A percentile compares a stretch with the other conserved stretches of the same genome.
phyloP scores from a whole-genome alignment of 345 rosid genomes.

The Laguncularia racemosa region DNA sequence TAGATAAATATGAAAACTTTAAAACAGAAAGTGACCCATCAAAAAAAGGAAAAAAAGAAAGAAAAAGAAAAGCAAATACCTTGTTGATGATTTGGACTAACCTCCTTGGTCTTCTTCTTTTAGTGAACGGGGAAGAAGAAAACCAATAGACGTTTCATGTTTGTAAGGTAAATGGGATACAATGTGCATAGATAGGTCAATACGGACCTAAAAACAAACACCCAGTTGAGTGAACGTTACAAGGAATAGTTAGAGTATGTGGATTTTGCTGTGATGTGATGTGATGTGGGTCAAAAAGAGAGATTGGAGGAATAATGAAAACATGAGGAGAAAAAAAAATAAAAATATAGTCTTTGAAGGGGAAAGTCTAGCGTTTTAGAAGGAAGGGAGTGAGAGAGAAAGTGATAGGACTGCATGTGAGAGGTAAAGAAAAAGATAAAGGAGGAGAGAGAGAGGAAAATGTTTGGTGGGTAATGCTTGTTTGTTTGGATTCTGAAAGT shows the following conservation, averaged over 20 bases:
- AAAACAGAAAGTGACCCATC: constrained; percentile 23
- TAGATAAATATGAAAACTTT: constrained; percentile 4
- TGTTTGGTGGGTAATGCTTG: constrained; percentile 39
- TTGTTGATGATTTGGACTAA: constrained; percentile 19
- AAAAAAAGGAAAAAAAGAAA: constrained; percentile 4
- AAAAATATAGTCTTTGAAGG: constrained; percentile 28
- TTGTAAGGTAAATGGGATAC: constrained; percentile 26
- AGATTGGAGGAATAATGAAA: constrained; percentile 7
- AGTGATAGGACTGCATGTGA: not conserved
- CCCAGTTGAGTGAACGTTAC: constrained; percentile 12
- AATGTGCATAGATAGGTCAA: constrained; percentile 41
- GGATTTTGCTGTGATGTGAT: too few relatives aligned
- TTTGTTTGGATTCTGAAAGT: constrained; percentile 24
- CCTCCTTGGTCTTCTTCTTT: constrained; percentile 54
- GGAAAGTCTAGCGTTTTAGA: constrained; percentile 10
- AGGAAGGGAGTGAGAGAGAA: constrained; percentile 1
- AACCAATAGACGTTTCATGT: constrained; percentile 21
- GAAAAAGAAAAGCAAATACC: constrained; percentile 16
- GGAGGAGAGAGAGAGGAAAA: constrained; percentile 19
- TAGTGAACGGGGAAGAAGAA: constrained; percentile 35
- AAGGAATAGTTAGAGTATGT: constrained; percentile 17
- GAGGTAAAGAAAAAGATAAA: constrained; percentile 9
- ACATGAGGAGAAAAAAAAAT: constrained; percentile 24
- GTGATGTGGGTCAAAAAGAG: not conserved
- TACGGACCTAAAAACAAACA: constrained; percentile 30